Percentiles rank a stretch among this genome's conserved stretches.
Evolutionary conservation across 805 yeast species (phyloP).

Genomic region (Candida germanica): DNA sequence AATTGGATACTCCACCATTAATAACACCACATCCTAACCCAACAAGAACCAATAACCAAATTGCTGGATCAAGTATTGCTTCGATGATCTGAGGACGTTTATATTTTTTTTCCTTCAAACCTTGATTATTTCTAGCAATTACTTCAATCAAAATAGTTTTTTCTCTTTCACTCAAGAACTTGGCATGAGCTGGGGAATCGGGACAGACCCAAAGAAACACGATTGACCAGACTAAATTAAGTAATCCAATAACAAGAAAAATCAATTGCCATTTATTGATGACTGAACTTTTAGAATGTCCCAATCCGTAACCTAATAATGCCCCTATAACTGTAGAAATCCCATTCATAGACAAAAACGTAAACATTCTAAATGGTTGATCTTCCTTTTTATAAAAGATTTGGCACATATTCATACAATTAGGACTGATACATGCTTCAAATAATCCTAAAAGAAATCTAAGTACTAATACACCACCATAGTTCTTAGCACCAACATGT

Average conservation of each 20-base stretch:
- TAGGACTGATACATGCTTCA: slow-evolving; percentile 35
- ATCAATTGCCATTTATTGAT: slow-evolving; percentile 26
- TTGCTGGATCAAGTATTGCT: slow-evolving; percentile 18
- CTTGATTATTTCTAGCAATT: slow-evolving; percentile 22
- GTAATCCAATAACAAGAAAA: slow-evolving; percentile 19
- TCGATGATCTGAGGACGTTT: slow-evolving; percentile 20
- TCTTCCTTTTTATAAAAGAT: slow-evolving; percentile 31
- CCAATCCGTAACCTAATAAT: slow-evolving; percentile 27
- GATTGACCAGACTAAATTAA: slow-evolving; percentile 18
- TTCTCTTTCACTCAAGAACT: slow-evolving; percentile 32
- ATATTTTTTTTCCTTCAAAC: slow-evolving; percentile 22
- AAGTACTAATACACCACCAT: slow-evolving; percentile 30
- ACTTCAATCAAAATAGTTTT: slow-evolving; percentile 19
- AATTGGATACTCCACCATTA: slow-evolving; percentile 27
- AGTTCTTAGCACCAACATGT: slow-evolving; percentile 31
- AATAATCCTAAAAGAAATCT: slow-evolving; percentile 44
- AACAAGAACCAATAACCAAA: slow-evolving; percentile 18
- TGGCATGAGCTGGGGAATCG: slow-evolving; percentile 27
- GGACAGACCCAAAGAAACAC: slow-evolving; percentile 19
- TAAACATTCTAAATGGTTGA: slow-evolving; percentile 28
- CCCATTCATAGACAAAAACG: slow-evolving; percentile 27
- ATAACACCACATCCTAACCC: slow-evolving; percentile 30
- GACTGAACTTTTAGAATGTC: slow-evolving; percentile 20
- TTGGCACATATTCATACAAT: slow-evolving; percentile 32
- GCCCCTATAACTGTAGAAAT: slow-evolving; percentile 25